These are phyloP conservation scores for Dioszegia crocea DNA, from an alignment of 768 basidiomycete genomes.

Conservation along the genomic window DNA sequence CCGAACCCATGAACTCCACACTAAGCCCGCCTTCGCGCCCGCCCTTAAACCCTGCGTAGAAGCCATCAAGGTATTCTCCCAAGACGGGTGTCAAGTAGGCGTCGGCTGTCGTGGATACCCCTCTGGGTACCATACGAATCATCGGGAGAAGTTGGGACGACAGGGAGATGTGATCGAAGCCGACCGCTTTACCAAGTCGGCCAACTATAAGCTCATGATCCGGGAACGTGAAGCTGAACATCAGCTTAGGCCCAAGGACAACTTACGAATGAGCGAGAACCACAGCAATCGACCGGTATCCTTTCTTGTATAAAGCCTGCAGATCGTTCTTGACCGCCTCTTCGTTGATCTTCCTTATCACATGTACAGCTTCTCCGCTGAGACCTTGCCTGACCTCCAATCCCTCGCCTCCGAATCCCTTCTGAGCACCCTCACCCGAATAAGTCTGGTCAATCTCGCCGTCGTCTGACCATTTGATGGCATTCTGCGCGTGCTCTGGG, in stretches of 20 bases:
- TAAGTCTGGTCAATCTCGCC: conserved; percentile 67
- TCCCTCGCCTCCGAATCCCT: conserved; percentile 18
- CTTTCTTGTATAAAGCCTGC: conserved; percentile 67
- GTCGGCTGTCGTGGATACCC: conserved; percentile 86
- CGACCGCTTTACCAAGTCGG: conserved; percentile 66
- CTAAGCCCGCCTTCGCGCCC: conserved; percentile 59
- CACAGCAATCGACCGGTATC: conserved; percentile 82
- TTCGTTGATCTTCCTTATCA: conserved; percentile 71
- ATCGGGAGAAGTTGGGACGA: conserved; percentile 56
- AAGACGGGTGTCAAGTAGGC: conserved; percentile 92
- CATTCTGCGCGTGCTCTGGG: conserved; percentile 70
- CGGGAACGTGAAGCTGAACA: conserved; percentile 60
- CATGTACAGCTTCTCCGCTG: conserved; percentile 83
- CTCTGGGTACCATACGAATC: conserved; percentile 73
- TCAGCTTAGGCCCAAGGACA: neutral
- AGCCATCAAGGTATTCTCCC: conserved; percentile 77
- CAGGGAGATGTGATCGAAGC: conserved; percentile 86
- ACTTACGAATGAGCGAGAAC: conserved; percentile 81
- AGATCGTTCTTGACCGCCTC: conserved; percentile 60
- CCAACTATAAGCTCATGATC: conserved; percentile 76
- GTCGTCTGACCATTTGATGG: conserved; percentile 68
- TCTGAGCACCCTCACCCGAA: conserved; percentile 73
- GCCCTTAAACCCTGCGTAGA: conserved; percentile 83
- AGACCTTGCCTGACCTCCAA: conserved; percentile 69
- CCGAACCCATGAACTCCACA: conserved; percentile 93